phyloP scores from a whole-genome alignment of 371 early-diverging fungal species.

The Encephalitozoon intestinalis region DNA sequence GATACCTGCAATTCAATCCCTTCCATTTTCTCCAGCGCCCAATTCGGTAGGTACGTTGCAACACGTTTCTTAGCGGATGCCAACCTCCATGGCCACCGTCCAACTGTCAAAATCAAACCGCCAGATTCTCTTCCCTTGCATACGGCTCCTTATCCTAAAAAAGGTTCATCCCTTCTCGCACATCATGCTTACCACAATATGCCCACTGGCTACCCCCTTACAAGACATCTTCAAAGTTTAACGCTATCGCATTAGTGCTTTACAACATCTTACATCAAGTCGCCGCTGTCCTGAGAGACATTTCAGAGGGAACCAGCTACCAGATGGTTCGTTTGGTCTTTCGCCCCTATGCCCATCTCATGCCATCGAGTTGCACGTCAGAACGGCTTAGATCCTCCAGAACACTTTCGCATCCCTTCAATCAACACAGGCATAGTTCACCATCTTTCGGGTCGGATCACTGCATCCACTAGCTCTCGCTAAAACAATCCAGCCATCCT shows the following conservation, averaged over 20 bases:
- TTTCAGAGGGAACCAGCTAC: constrained; percentile 49
- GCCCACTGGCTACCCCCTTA: constrained; percentile 24
- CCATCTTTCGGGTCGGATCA: constrained; percentile 32
- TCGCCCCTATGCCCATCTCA: constrained; percentile 39
- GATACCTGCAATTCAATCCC: constrained; percentile 20
- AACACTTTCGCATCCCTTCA: constrained; percentile 32
- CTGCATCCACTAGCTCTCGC: background rate
- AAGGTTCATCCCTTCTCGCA: constrained; percentile 33
- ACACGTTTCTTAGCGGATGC: constrained; percentile 51
- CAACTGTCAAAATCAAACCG: constrained; percentile 31
- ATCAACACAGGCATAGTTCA: constrained; percentile 32
- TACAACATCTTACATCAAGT: background rate
- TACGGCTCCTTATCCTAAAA: constrained; percentile 2
- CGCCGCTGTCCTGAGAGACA: constrained; percentile 48
- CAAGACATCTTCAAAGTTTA: background rate
- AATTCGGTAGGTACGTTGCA: constrained; percentile 47
- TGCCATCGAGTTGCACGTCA: constrained; percentile 41
- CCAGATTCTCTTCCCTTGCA: background rate
- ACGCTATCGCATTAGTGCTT: constrained; percentile 13
- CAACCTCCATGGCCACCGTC: constrained; percentile 50
- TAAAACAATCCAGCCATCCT: background rate
- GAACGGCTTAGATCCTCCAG: constrained; percentile 36
- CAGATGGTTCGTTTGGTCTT: constrained; percentile 47
- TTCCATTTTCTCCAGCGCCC: constrained; percentile 28
- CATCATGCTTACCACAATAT: constrained; percentile 26